Conservation (phyloP, 1,284 basidiomycete genomes). For the Paramarasmius palmivorus region DNA sequence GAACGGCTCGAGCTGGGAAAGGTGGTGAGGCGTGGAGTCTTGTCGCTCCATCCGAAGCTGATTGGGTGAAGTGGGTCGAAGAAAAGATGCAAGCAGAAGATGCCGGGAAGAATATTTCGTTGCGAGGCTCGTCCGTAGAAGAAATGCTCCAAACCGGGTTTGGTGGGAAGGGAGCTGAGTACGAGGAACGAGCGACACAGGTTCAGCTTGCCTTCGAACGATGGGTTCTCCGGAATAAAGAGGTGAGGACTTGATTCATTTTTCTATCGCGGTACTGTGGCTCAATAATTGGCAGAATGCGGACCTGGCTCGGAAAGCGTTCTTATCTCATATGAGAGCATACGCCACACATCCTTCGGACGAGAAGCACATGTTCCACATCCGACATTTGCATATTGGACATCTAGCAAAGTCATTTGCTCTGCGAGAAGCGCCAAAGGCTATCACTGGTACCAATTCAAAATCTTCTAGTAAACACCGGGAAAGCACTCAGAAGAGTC, state of each 20-base stretch:
- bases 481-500: constrained; percentile 19
- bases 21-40: constrained; percentile 95
- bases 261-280: background rate
- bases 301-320: constrained; percentile 82
- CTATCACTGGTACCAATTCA: constrained; percentile 45
- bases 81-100: constrained; percentile 62
- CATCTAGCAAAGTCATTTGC: constrained; percentile 98
- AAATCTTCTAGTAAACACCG: constrained; percentile 15
- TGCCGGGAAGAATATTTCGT: constrained; percentile 43
- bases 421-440: constrained; percentile 87
- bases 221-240: constrained; percentile 81
- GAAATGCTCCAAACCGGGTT: constrained; percentile 80
- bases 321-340: constrained; percentile 90
- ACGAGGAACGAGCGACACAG: constrained; percentile 91
- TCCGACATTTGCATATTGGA: constrained; percentile 91
- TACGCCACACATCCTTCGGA: constrained; percentile 96
- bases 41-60: constrained; percentile 82
- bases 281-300: constrained; percentile 55
- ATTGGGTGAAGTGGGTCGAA: constrained; percentile 90
- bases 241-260: constrained; percentile 48
- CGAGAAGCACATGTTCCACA: constrained; percentile 96
- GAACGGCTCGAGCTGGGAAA: constrained; percentile 94
- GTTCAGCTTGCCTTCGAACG: constrained; percentile 95
- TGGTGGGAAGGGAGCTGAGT: constrained; percentile 80
- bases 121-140: constrained; percentile 70